phyloP scores from a whole-genome alignment of 164 flowering plant species.

The Tinospora cordifolia region DNA sequence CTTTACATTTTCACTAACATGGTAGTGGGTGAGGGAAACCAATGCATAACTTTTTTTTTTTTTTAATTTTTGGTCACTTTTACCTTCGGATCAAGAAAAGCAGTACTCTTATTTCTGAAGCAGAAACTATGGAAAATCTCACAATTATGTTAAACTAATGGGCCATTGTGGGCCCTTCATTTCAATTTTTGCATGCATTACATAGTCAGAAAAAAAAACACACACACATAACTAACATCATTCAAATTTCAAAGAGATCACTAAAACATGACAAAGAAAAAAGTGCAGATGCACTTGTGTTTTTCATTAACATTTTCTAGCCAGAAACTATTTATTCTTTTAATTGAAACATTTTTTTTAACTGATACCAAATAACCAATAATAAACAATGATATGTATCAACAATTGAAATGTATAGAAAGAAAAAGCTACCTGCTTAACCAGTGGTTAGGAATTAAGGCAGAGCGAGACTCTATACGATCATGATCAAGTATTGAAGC shows the following conservation, averaged over 20 bases:
- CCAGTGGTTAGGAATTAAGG: constrained; percentile 52
- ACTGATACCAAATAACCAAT: not conserved
- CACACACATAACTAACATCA: not conserved
- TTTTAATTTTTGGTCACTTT: no score
- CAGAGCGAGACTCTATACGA: constrained; percentile 37
- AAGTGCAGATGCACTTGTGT: not conserved
- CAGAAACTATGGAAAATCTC: not conserved
- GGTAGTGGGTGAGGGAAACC: no score
- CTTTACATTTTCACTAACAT: no score
- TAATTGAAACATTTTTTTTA: not conserved
- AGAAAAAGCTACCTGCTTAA: constrained; percentile 43
- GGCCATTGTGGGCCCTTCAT: not conserved
- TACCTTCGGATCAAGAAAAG: no score
- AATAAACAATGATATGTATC: not conserved
- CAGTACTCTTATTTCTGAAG: not conserved
- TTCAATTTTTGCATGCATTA: not conserved
- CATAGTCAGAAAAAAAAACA: not conserved
- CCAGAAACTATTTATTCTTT: not conserved
- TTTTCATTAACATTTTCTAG: not conserved
- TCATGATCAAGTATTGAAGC: constrained; percentile 43
- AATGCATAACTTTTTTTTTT: no score
- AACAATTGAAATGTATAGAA: not conserved
- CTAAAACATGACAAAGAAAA: not conserved
- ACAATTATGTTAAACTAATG: not conserved
- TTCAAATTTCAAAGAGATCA: not conserved